A percentile compares a stretch with the other conserved stretches of the same genome.
Conservation (phyloP, 108 stramenopile species). For the Aurantiochytrium sp. region DNA sequence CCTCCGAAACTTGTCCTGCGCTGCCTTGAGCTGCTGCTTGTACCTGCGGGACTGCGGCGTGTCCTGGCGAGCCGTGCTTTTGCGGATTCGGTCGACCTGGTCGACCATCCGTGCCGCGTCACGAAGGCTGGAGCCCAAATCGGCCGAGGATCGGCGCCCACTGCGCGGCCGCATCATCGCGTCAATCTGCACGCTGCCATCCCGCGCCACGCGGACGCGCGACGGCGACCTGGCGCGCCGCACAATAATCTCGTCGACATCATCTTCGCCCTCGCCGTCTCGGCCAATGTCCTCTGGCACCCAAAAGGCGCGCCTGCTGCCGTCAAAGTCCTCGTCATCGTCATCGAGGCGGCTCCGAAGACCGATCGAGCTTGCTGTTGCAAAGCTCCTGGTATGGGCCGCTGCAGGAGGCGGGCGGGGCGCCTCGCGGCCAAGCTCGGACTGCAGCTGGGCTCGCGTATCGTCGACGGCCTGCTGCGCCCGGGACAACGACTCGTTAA, state of each 20-base stretch:
- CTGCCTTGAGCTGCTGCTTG: background rate
- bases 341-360: background rate
- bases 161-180: background rate
- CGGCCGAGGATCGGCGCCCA: background rate
- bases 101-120: background rate
- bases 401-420: background rate
- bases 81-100: background rate
- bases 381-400: background rate
- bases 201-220: background rate
- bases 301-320: background rate
- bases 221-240: background rate
- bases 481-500: background rate
- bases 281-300: background rate
- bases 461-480: conserved; percentile 5
- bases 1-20: conserved; percentile 6
- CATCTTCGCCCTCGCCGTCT: background rate
- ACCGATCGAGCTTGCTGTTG: background rate
- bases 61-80: background rate
- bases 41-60: background rate
- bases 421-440: background rate
- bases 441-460: background rate
- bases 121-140: background rate
- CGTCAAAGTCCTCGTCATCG: background rate
- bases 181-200: background rate
- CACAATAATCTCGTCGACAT: background rate